Percentiles rank a stretch among this genome's conserved stretches.
These are phyloP conservation scores for Alternaria sp. DNA, from an alignment of 2,329 filamentous ascomycete species.

Conservation along the genomic window DNA sequence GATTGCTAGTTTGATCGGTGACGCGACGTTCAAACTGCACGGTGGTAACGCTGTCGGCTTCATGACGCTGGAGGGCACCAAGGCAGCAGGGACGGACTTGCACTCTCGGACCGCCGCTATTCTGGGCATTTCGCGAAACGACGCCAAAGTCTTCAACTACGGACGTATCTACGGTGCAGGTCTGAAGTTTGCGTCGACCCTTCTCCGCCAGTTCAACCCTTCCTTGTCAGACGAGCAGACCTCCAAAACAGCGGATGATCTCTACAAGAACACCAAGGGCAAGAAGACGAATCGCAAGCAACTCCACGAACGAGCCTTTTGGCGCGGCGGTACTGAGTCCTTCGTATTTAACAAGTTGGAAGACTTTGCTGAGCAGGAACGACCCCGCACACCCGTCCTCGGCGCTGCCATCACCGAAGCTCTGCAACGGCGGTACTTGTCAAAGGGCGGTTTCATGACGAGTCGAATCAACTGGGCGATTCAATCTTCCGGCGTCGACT, in stretches of 20 bases:
- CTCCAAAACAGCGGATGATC: slow-evolving; percentile 72
- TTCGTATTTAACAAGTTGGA: slow-evolving; percentile 99
- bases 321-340: slow-evolving; percentile 94
- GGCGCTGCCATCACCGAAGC: slow-evolving; percentile 97
- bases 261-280: slow-evolving; percentile 92
- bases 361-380: slow-evolving; percentile 94
- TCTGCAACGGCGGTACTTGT: slow-evolving; percentile 84
- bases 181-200: slow-evolving; percentile 86
- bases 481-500: slow-evolving; percentile 95
- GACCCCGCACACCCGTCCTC: slow-evolving; percentile 86
- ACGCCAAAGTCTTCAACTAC: slow-evolving; percentile 98
- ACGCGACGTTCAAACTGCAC: slow-evolving; percentile 92
- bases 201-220: slow-evolving; percentile 94
- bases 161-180: slow-evolving; percentile 98
- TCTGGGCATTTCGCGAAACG: slow-evolving; percentile 89
- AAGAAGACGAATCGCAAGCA: slow-evolving; percentile 78
- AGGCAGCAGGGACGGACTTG: slow-evolving; percentile 89
- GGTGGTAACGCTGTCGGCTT: slow-evolving; percentile 97
- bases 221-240: slow-evolving; percentile 80
- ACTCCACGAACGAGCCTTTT: slow-evolving; percentile 79
- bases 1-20: slow-evolving; percentile 95
- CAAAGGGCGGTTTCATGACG: slow-evolving; percentile 90
- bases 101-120: slow-evolving; percentile 94
- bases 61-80: slow-evolving; percentile 97
- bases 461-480: slow-evolving; percentile 99